Base-by-base conservation (phyloP, 148 eudicot genomes). In the Silene uniflora region DNA sequence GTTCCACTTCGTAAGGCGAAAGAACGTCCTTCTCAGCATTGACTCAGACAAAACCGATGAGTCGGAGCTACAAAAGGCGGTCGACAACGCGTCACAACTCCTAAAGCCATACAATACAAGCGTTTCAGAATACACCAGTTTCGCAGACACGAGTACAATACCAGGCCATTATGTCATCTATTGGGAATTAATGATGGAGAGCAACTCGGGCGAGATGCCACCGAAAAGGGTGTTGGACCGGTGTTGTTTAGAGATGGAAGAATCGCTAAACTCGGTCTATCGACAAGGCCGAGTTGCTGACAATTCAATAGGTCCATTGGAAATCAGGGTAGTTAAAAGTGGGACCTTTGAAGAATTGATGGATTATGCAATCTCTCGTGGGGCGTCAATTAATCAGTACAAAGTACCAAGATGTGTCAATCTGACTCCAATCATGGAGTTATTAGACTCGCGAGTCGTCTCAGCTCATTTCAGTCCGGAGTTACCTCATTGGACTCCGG, bases 21-120 rank as follows among this genome's bases (percentile, higher is more conserved):
- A 92, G 69, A 90, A 92, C 56, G 96, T 90, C 29, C 75, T 92
- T 0, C 86, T 92, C 4, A 90, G 96, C 81, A 92, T 92, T 23
- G 98, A 92, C 87, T 72, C 96, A 16, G 98, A 92, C 82, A 92
- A 92, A 32, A 92, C 96, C 4, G 95, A 90, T 76, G 96, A 92
- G 83, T 80, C 98, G 0, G 98, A 92, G 86, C 65, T 92, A 9
- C 98, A 92, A 63, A 78, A 44, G 1, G 96, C 91, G 0, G 85
- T 92, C 1, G 95, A 83, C n/a, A 84, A 83, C 13, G 96, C 96
- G 0, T 86, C 93, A 0, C 19, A 67, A 13, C 69, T 92, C 1
- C 75, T 92, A 0, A 44, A 82, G 13, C 60, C 74, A 7, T 86
- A 82, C 87, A 72, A 80, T 55, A 77, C 91, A 0, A 86, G 90